These are phyloP conservation scores for Dendrobium chrysotoxum DNA, from an alignment of 106 monocot genomes.

Conservation along the genomic window DNA sequence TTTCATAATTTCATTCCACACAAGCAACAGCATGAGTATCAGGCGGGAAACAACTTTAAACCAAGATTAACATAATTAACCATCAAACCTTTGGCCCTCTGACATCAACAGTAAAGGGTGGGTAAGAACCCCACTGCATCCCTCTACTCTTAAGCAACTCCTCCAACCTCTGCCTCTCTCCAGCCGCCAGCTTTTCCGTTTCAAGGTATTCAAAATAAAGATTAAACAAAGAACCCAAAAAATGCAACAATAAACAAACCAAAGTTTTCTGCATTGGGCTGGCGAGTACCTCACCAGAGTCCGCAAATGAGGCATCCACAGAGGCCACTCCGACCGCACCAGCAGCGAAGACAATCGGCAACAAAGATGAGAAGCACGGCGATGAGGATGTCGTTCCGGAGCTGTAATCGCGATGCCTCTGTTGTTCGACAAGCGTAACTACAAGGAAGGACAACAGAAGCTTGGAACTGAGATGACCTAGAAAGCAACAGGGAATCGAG, in stretches of 20 bases:
- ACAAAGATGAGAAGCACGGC: not conserved
- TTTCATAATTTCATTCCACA: not conserved
- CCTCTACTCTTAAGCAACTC: conserved; percentile 46
- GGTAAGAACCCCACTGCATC: conserved; percentile 57
- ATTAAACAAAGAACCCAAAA: not conserved
- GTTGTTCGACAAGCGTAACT: not conserved
- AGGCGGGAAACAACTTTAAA: not conserved
- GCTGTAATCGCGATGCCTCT: not conserved
- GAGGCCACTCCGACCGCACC: not conserved
- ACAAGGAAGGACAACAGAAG: not conserved
- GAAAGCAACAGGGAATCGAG: not conserved
- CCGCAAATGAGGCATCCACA: not conserved
- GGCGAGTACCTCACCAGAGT: not conserved
- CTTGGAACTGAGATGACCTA: not conserved
- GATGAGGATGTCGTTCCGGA: not conserved
- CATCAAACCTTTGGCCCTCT: conserved; percentile 60
- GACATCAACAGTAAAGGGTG: conserved; percentile 41
- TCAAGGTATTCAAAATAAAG: not conserved
- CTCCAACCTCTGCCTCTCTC: conserved; percentile 55
- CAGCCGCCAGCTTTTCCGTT: conserved; percentile 18
- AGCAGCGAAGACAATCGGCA: not conserved
- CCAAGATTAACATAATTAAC: not conserved
- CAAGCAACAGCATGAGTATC: not conserved
- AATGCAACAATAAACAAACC: not conserved
- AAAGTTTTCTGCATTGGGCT: not conserved